Percentiles rank a stretch among this genome's conserved stretches.
Conservation (phyloP, 192 early-diverging fungal genomes). For the Linnemannia zychae region DNA sequence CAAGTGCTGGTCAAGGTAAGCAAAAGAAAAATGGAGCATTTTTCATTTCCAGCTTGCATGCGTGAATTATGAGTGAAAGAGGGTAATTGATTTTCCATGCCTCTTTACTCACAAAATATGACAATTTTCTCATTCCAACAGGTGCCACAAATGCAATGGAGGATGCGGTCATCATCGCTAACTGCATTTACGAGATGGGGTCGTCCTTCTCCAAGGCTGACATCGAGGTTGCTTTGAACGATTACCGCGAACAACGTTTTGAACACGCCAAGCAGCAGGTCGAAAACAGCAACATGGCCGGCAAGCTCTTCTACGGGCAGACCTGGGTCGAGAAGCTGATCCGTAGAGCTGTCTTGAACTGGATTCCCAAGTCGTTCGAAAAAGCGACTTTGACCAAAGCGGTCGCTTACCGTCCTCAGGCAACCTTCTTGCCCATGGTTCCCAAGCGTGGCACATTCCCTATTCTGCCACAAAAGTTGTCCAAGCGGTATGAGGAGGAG, state of each 20-base stretch:
- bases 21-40: not conserved
- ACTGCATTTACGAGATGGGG: constrained; percentile 27
- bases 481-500: constrained; percentile 22
- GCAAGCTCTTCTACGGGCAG: not conserved
- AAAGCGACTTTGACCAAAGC: not conserved
- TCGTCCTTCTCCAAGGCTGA: constrained; percentile 2
- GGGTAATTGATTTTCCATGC: not conserved
- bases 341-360: constrained; percentile 17
- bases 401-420: constrained; percentile 33
- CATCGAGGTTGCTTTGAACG: constrained; percentile 1
- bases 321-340: constrained; percentile 17
- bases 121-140: not conserved
- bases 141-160: constrained; percentile 35
- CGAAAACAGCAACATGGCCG: constrained; percentile 2
- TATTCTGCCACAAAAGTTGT: constrained; percentile 19
- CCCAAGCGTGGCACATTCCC: constrained; percentile 18
- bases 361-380: constrained; percentile 11
- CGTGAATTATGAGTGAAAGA: not conserved
- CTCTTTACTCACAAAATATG: not conserved
- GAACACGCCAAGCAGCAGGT: constrained; percentile 24
- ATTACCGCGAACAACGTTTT: constrained; percentile 21
- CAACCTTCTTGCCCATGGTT: constrained; percentile 35
- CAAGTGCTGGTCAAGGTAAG: constrained; percentile 42
- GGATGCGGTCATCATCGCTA: constrained; percentile 37
- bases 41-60: not conserved